Evolutionary conservation across 2,329 filamentous ascomycete species (phyloP), one percentile per base, ranked within the genome.

Genomic region (Trichoderma polysporum): DNA sequence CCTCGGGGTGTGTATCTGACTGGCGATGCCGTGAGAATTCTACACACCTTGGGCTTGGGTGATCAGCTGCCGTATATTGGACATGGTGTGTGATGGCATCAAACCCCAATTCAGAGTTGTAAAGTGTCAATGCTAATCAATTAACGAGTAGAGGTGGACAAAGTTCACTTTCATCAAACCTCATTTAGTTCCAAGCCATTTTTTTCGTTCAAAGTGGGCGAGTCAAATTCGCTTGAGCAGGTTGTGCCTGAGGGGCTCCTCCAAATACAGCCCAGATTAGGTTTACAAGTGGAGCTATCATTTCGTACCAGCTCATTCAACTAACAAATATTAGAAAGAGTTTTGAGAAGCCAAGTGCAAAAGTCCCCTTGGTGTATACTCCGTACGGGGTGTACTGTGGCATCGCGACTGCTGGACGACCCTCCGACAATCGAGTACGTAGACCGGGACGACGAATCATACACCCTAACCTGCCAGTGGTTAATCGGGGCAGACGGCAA

Each of bases 401-500:
- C 41, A 22, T 15, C 17, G 15, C 39, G 47, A 25, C 39, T 27
- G n/a, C 17, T 17, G 9, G 31, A 45, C 17, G 61, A 64, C 31
- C 61, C 50, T n/a, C 61, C 61, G 3, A 41, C 39, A n/a, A 39
- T 64, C n/a, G 47, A 64, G 45, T 64, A 64, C 49, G 12, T 56
- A 22, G 31, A 56, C 31, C 39, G 35, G 15, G 29, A 62, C 37
- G 27, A 22, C 17, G 17, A 19, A 17, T 13, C 8, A 31, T 27
- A 37, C n/a, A 29, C n/a, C 8, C n/a, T 64, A 64, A 31, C 25
- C 15, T 27, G 47, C 15, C 31, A 56, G 9, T 64, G 61, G 50
- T 71, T 83, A 1, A 72, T 82, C 12, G 82, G 79, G 0, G 80
- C 81, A 0, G 82, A 84, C 71, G 82, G 82, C 1, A 84, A 84